Base-by-base conservation (phyloP, 2,329 filamentous ascomycete genomes). In the Chaetothyriales sp. region DNA sequence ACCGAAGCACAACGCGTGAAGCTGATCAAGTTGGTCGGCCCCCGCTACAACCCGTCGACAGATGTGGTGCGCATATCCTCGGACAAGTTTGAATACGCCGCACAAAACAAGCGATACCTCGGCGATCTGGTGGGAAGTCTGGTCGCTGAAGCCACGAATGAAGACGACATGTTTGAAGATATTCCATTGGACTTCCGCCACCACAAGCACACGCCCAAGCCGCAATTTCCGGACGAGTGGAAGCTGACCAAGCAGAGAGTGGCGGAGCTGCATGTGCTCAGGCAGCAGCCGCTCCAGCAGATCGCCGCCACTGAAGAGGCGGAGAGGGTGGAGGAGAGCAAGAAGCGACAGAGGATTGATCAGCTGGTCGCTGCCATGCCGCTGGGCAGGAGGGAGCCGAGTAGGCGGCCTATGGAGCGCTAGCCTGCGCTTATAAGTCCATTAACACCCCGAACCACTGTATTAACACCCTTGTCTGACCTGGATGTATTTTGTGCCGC, bases 101-200 rank as follows among this genome's bases (percentile, higher is more conserved):
- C 89, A 18, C 89, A 97, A 73, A 98, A 98, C 74, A 98, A 97
- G 76, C 82, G 87, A n/a, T 92, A 92, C 66, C 76, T 98, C 19
- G 84, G 81, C 50, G 87, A 94, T 62, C 69, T 88, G 47, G 78
- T 97, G 48, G 75, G 83, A 57, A 78, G 75, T 48, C 71, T 98
- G 58, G 71, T 98, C 54, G 73, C 72, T 5, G 82, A 87, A 64
- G 88, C 89, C 53, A 86, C 82, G 72, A 83, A 95, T 64, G 73
- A 77, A 20, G 78, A 72, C 40, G 90, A 98, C 60, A 85, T 78
- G 9, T 95, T 97, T 63, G 82, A 82, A 58, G 92, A 98, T 66
- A 71, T 98, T 28, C 90, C 92, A 1, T 77, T 97, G 47, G 89
- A 98, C 65, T 83, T 87, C 54, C 78, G 92, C 61, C 90, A 97